Base-by-base conservation (phyloP, 176 grass and related monocot genomes). In the Tillandsia fasciculata region DNA sequence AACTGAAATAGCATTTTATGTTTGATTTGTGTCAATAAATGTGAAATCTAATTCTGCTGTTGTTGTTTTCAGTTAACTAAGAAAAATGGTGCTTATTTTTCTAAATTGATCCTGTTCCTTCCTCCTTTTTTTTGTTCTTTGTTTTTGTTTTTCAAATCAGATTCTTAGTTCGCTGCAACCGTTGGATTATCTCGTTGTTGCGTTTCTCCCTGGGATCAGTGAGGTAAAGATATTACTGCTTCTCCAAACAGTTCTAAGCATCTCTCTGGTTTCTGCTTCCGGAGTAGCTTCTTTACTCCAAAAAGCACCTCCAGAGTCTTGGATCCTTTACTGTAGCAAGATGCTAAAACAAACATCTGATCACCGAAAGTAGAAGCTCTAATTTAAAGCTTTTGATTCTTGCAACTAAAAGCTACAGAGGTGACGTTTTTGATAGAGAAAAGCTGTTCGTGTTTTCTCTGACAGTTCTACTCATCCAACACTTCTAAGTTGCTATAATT, bases 191-290 rank as follows among this genome's bases (percentile, higher is more conserved):
- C 64, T 87, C 53, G 15, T 89, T 2, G 78, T 96, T 78, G 68
- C 92, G 74, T 87, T 90, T 82, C 88, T 96, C 13, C 85, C 92
- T 84, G 92, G 88, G 57, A 91, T 96, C 69, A 96, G 88, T 51
- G 92, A 96, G 76, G 92, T 91, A 78, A 65, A 67, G 26, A 0
- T 47, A 63, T 24, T 42, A 12, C 1, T 18, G 42, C 5, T 63
- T 73, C 4, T 1, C 1, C 59, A 48, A 63, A 14, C 8, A 58
- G 52, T 48, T 58, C n/a, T 72, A 18, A 10, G 6, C 2, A 7
- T 26, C 14, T 66, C 64, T 33, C 10, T 42, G 4, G 33, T 42
- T 3, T 42, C 3, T 6, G 33, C 33, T 7, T 42, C 5, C 6
- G 3, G 33, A 42, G 33, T 5, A 42, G 22, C 57, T 63, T 63